These are phyloP conservation scores for Arctostaphylos glauca DNA, from an alignment of 148 eudicot genomes.

Conservation along the genomic window DNA sequence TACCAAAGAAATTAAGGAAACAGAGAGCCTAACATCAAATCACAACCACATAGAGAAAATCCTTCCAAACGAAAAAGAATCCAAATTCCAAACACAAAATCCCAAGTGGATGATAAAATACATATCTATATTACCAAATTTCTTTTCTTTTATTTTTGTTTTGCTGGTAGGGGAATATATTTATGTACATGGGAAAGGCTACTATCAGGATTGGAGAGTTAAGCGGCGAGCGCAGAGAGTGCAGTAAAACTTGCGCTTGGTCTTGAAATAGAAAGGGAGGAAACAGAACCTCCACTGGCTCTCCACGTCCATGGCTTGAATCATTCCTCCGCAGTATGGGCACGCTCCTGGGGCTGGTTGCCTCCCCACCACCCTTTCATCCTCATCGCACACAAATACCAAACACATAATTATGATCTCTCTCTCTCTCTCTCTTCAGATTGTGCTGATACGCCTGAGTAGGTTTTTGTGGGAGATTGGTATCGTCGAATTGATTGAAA, in stretches of 20 bases:
- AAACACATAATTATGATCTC: background rate
- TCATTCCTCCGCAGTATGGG: slow-evolving; percentile 11
- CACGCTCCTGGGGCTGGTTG: slow-evolving; percentile 2
- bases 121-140: background rate
- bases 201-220: background rate
- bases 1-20: background rate
- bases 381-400: slow-evolving; percentile 14
- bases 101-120: background rate
- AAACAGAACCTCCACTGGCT: slow-evolving; percentile 19
- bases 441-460: background rate
- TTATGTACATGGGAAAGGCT: background rate
- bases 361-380: slow-evolving; percentile 10
- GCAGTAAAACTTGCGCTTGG: slow-evolving; percentile 15
- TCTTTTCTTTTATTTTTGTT: no score
- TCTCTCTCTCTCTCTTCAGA: background rate
- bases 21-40: background rate
- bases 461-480: background rate
- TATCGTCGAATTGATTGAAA: background rate
- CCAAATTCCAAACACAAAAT: background rate
- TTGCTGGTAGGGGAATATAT: no score
- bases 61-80: background rate
- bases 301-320: slow-evolving; percentile 13
- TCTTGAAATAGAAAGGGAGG: background rate
- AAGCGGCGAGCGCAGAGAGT: slow-evolving; percentile 9
- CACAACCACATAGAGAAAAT: background rate